Base-by-base conservation (phyloP, 2,329 filamentous ascomycete species). In the Mycocentrospora acerina region DNA sequence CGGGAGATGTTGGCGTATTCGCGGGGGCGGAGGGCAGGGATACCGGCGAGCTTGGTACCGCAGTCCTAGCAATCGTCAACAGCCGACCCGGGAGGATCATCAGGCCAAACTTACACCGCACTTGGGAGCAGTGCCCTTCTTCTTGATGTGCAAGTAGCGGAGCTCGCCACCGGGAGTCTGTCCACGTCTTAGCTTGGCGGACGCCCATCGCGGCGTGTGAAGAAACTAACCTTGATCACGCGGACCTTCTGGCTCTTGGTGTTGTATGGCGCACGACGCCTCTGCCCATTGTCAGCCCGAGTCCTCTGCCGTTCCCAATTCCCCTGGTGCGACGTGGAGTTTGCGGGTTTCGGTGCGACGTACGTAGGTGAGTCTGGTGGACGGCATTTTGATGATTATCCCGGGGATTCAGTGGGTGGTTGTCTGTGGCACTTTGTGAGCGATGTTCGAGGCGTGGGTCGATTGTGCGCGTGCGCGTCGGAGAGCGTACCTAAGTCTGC, bases 61-160 rank as follows among this genome's bases (percentile, higher is more conserved):
- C 94, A 98, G 82, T 98, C 93, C 82, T 94, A 88, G 10, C 27
- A 74, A 29, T 25, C 38, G 40, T 57, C 38, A 53, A 53, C 35
- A 55, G 30, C 37, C 13, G 35, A 43, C 25, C 46, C 36, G 27
- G 29, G 24, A 9, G 30, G 24, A 17, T 32, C 5, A 17, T 35
- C 7, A 16, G 29, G 16, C 25, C 28, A 29, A 38, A 64, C 63
- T 60, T 65, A 65, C 65, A 66, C 66, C 66, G 53, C 93, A 98
- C 83, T 98, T 98, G 71, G 93, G 93, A 57, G 90, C 87, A 72
- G 90, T 95, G 66, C 90, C 93, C 74, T 85, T 88, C 89, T 98
- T 98, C 88, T 97, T 97, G 81, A 96, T 90, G 86, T 98, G 91
- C 66, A 97, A 87, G 72, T 95, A 85, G 74, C 93, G 85, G 69